These are phyloP conservation scores for Ascochyta pisi DNA, from an alignment of 2,329 filamentous ascomycete genomes.

Conservation along the genomic window DNA sequence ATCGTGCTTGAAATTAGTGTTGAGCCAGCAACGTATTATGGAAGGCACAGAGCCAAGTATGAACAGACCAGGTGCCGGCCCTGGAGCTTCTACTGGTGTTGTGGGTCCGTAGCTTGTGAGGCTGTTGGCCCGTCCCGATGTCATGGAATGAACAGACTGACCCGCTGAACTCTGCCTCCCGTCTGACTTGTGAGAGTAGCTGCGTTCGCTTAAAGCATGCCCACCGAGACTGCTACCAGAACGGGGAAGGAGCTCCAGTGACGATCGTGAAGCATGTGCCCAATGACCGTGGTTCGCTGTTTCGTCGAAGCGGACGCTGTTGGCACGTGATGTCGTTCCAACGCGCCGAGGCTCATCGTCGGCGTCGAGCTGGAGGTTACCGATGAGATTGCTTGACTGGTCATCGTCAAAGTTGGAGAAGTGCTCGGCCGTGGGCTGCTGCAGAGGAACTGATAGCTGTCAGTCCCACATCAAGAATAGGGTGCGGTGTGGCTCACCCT, in stretches of 20 bases:
- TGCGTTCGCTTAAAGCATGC: slow-evolving; percentile 85
- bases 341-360: slow-evolving; percentile 86
- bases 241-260: slow-evolving; percentile 80
- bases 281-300: slow-evolving; percentile 92
- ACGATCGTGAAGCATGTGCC: slow-evolving; percentile 81
- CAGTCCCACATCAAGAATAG: slow-evolving; percentile 10
- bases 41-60: slow-evolving; percentile 88
- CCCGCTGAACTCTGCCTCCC: slow-evolving; percentile 93
- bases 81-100: slow-evolving; percentile 74
- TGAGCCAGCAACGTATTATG: slow-evolving; percentile 95
- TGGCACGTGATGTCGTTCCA: slow-evolving; percentile 88
- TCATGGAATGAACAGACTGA: slow-evolving; percentile 77
- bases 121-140: slow-evolving; percentile 84
- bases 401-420: slow-evolving; percentile 93
- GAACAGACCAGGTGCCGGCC: slow-evolving; percentile 82
- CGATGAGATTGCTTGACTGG: slow-evolving; percentile 79
- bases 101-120: slow-evolving; percentile 72
- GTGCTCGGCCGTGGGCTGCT: slow-evolving; percentile 79
- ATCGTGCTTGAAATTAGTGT: slow-evolving; percentile 86
- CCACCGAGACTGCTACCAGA: slow-evolving; percentile 81
- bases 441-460: slow-evolving; percentile 70
- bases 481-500: slow-evolving; percentile 67
- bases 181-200: slow-evolving; percentile 93
- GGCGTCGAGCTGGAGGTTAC: slow-evolving; percentile 81
- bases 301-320: slow-evolving; percentile 97